Percentiles rank a stretch among this genome's conserved stretches.
Conservation (phyloP, 495 filamentous ascomycete species). For the Penicillium daleae region DNA sequence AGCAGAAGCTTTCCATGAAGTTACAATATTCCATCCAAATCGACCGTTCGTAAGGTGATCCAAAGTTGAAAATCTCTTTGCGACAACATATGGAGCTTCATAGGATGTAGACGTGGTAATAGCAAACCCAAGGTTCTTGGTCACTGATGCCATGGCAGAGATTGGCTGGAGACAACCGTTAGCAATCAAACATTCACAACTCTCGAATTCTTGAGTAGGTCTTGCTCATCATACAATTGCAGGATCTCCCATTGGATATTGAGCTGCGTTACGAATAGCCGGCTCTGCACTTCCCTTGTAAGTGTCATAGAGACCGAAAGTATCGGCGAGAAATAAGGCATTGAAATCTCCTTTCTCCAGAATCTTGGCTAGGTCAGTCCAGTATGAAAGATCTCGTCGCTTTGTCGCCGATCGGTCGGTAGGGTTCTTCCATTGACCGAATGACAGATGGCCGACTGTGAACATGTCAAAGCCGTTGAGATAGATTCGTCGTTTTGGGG, state of each 20-base stretch:
- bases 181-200: neutral
- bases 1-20: neutral
- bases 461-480: slow-evolving; percentile 33
- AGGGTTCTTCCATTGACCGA: slow-evolving; percentile 27
- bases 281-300: neutral
- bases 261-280: neutral
- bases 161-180: neutral
- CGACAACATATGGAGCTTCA: neutral
- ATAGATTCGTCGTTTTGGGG: slow-evolving; percentile 18
- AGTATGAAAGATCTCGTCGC: neutral
- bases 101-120: neutral
- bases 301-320: neutral
- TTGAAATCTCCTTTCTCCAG: neutral
- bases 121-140: neutral
- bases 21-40: neutral
- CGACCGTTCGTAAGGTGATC: neutral
- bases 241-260: neutral
- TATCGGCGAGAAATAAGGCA: neutral
- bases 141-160: neutral
- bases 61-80: neutral
- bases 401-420: neutral
- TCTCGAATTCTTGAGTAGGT: neutral
- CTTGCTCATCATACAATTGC: neutral
- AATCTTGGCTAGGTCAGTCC: neutral
- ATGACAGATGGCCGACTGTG: slow-evolving; percentile 26